A percentile compares a stretch with the other conserved stretches of the same genome.
These are phyloP conservation scores for Flaveria linearis DNA, from an alignment of 129 eudicot species.

Conservation along the genomic window DNA sequence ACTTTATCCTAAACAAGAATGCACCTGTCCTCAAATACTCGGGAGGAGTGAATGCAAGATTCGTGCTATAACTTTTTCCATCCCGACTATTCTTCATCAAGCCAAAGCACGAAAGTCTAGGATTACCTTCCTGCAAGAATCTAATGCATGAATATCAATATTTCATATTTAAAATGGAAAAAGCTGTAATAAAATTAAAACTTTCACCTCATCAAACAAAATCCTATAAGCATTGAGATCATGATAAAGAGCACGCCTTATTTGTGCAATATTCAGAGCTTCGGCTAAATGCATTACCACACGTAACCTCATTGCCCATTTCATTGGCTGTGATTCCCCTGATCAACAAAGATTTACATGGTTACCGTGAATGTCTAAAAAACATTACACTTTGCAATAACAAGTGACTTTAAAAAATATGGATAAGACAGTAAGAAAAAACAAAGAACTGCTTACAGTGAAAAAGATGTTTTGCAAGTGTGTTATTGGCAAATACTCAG, in stretches of 20 bases:
- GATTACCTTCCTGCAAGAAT: constrained; percentile 64
- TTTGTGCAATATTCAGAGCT: constrained; percentile 68
- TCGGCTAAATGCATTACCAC: constrained; percentile 67
- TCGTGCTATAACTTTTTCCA: constrained; percentile 72
- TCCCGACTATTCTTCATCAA: constrained; percentile 70
- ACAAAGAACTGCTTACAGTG: constrained; percentile 54
- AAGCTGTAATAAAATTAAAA: not conserved
- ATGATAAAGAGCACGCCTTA: constrained; percentile 65
- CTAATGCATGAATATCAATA: constrained; percentile 13
- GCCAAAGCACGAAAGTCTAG: constrained; percentile 76
- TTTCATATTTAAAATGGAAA: not conserved
- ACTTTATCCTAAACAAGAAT: not conserved
- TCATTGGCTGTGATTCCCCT: constrained; percentile 78
- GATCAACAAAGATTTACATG: constrained; percentile 26
- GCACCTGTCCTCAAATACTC: constrained; percentile 68
- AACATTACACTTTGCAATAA: constrained; percentile 1
- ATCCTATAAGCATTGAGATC: constrained; percentile 72
- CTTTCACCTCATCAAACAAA: constrained; percentile 63
- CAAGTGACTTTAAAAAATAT: not conserved
- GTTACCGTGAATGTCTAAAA: constrained; percentile 1
- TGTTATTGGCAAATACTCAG: constrained; percentile 69
- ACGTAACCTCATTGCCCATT: constrained; percentile 77
- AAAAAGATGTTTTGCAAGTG: constrained; percentile 80
- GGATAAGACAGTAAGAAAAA: not conserved
- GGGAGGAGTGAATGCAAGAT: constrained; percentile 76